phyloP scores from a whole-genome alignment of 208 protist species.

The Strigomonas oncopelti region DNA sequence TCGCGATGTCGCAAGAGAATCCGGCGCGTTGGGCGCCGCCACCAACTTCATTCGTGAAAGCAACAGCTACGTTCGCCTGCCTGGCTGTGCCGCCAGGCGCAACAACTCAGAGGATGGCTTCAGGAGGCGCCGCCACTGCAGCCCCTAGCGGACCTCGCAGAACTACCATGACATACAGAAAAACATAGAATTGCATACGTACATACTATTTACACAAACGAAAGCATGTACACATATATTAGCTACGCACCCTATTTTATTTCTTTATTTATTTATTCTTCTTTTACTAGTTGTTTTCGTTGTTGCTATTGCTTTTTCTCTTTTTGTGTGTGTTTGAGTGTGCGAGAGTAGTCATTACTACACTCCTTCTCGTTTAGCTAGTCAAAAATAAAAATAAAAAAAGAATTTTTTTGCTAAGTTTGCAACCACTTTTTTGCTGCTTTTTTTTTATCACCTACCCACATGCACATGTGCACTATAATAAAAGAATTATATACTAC shows the following conservation, averaged over 20 bases:
- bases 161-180: neutral
- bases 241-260: no score
- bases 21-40: no score
- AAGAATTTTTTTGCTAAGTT: neutral
- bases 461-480: neutral
- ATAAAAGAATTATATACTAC: neutral
- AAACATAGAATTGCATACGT: no score
- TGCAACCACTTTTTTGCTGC: no score
- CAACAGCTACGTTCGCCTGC: neutral
- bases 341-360: no score
- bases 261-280: constrained; percentile 2
- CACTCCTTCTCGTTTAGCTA: no score
- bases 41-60: neutral
- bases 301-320: neutral
- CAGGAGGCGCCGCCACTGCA: neutral
- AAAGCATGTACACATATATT: neutral
- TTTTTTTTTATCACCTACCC: neutral
- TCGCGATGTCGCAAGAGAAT: neutral
- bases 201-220: neutral
- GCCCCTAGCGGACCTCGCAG: no score
- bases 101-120: neutral
- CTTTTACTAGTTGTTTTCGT: neutral
- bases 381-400: neutral
- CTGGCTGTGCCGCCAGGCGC: no score
- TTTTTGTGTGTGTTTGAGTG: neutral